Evolutionary conservation across 768 basidiomycete genomes (phyloP), one percentile per base, ranked within the genome.

Genomic region (Dacryopinax primogenitus): DNA sequence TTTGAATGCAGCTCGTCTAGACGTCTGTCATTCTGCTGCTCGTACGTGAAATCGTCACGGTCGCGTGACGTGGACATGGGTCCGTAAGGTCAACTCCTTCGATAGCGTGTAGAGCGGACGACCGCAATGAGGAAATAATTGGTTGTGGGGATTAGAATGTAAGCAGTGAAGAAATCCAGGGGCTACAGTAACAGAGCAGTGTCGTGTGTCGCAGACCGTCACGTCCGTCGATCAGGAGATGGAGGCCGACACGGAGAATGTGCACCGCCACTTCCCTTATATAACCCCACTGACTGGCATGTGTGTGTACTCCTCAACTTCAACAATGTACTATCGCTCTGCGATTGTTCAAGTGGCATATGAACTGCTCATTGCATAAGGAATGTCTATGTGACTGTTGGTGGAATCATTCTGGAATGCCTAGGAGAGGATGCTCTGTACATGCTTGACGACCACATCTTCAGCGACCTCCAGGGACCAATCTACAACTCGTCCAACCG

Each of bases 1-100:
- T 93, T 93, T 21, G 88, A 84, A 74, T 92, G 90, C 1, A 93
- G 78, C 62, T 90, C 87, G 65, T 92, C 89, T 12, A 92, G 80
- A 32, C 84, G 79, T 71, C 89, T 85, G 78, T 93, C 89, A 72
- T 92, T 93, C 74, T 93, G 90, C 6, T 81, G 72, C 74, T 92
- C 90, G 70, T 92, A 91, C 0, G 86, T 87, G 65, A 87, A 83
- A 72, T 90, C 87, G 13, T 58, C 51, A 23, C 51, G 11, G 51
- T 58, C 51, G 51, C 51, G 51, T 32, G 51, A 58, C 26, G 51
- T 30, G 12, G 51, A 58, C 51, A 58, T 58, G 51, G 51, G 32
- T 4, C 21, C 51, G 26, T 13, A 30, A 15, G 26, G 26, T 11
- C 30, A 58, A 18, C 13, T 7, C 2, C 51, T 9, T 3, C 9